These are phyloP conservation scores for Hemileccinum impolitum DNA, from an alignment of 768 basidiomycete species.

Conservation along the genomic window DNA sequence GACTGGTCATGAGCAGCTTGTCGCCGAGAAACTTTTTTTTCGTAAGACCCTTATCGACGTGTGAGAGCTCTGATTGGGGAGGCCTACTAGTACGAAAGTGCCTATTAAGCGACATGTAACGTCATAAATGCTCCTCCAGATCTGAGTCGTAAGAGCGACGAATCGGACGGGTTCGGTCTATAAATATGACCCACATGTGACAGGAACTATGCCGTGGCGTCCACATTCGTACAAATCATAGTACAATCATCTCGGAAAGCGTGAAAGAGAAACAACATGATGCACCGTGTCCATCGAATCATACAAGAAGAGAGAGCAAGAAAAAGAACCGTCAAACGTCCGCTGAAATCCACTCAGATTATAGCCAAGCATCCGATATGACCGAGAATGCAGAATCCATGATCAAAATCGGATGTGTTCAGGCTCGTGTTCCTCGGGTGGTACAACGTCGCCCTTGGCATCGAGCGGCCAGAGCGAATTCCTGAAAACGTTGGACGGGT, in stretches of 20 bases:
- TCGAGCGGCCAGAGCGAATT: slow-evolving; percentile 82
- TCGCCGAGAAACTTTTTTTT: no score
- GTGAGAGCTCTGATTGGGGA: no score
- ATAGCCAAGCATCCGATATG: background rate
- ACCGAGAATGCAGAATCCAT: background rate
- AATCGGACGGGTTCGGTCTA: no score
- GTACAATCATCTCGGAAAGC: background rate
- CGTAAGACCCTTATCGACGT: no score
- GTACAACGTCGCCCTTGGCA: slow-evolving; percentile 50
- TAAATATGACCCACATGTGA: no score
- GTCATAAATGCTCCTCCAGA: no score
- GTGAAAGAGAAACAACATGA: background rate
- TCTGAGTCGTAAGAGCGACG: no score
- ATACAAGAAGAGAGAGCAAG: background rate
- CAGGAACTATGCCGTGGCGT: background rate
- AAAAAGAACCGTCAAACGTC: background rate
- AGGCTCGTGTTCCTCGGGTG: slow-evolving; percentile 62
- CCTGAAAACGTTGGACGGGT: slow-evolving; percentile 71
- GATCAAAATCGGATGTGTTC: slow-evolving; percentile 25
- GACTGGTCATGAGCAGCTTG: no score
- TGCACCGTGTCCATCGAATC: no score
- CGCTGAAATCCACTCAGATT: background rate
- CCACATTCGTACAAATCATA: background rate
- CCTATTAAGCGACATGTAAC: no score
- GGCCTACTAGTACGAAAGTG: no score